These are phyloP conservation scores for Phlebopus sp. DNA, from an alignment of 1,284 basidiomycete species.

Conservation along the genomic window DNA sequence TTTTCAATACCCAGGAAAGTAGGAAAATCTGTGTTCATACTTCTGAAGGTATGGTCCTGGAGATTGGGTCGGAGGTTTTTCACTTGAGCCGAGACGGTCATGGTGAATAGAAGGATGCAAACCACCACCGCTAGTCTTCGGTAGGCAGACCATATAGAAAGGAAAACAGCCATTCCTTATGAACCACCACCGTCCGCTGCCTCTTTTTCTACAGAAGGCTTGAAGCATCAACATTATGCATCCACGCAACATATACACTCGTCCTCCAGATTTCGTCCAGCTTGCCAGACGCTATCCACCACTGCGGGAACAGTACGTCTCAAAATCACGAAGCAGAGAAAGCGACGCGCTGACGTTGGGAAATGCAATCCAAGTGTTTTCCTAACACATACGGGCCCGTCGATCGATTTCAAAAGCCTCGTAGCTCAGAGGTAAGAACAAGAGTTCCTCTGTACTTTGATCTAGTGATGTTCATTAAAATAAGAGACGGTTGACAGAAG, in stretches of 20 bases:
- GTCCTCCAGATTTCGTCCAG: slow-evolving; percentile 59
- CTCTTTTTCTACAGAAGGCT: too few relatives aligned
- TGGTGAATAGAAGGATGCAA: too few relatives aligned
- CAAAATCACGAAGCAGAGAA: background rate
- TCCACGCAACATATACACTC: slow-evolving; percentile 54
- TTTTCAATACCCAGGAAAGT: too few relatives aligned
- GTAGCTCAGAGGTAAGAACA: slow-evolving; percentile 59
- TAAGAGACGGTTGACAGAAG: slow-evolving; percentile 69
- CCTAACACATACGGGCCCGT: slow-evolving; percentile 34
- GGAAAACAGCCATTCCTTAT: too few relatives aligned
- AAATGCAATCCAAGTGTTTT: slow-evolving; percentile 32
- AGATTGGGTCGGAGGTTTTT: too few relatives aligned
- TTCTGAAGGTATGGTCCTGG: too few relatives aligned
- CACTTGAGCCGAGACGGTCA: too few relatives aligned
- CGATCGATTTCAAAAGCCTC: slow-evolving; percentile 74
- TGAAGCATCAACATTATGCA: too few relatives aligned
- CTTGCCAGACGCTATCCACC: slow-evolving; percentile 60
- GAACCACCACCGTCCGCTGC: too few relatives aligned
- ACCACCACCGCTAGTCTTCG: too few relatives aligned
- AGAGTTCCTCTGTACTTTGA: background rate
- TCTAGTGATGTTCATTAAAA: slow-evolving; percentile 11
- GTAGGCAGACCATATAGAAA: too few relatives aligned
- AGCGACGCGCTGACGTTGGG: background rate
- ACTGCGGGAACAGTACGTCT: slow-evolving; percentile 60
- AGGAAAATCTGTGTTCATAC: too few relatives aligned